Evolutionary conservation across 2,329 filamentous ascomycete genomes (phyloP).

Genomic region (Trichophyton verrucosum): DNA sequence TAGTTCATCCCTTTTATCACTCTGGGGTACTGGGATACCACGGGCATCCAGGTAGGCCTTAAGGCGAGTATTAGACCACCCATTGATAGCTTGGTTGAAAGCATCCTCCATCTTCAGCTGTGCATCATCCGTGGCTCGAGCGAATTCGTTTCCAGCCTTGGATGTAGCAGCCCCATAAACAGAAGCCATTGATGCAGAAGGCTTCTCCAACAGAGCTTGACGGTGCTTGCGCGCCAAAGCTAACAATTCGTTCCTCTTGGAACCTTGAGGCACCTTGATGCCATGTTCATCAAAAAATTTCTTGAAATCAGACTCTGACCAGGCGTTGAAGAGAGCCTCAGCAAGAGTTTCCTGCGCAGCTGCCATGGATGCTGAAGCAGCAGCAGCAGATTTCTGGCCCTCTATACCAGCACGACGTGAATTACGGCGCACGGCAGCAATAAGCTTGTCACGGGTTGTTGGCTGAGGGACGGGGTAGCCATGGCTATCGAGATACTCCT

Average conservation of each 20-base stretch:
- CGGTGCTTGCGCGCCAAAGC: slow-evolving; percentile 83
- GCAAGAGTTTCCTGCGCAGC: slow-evolving; percentile 62
- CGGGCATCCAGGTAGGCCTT: slow-evolving; percentile 69
- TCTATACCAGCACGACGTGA: slow-evolving; percentile 65
- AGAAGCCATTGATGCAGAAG: slow-evolving; percentile 25
- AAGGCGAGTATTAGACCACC: slow-evolving; percentile 64
- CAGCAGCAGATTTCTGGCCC: slow-evolving; percentile 47
- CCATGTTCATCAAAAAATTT: slow-evolving; percentile 85
- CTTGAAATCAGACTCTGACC: slow-evolving; percentile 84
- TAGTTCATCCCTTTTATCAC: slow-evolving; percentile 58
- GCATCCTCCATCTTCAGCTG: slow-evolving; percentile 50
- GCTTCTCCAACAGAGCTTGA: slow-evolving; percentile 40
- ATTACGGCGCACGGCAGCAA: slow-evolving; percentile 83
- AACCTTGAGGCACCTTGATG: slow-evolving; percentile 82
- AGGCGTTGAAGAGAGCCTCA: slow-evolving; percentile 75
- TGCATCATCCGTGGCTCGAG: slow-evolving; percentile 60
- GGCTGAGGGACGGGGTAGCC: slow-evolving; percentile 80
- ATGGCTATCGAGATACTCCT: slow-evolving; percentile 81
- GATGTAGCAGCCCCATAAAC: slow-evolving; percentile 58
- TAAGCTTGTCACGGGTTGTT: slow-evolving; percentile 69
- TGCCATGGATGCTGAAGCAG: slow-evolving; percentile 52
- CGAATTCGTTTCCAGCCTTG: slow-evolving; percentile 62
- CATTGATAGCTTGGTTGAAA: slow-evolving; percentile 49
- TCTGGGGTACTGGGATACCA: slow-evolving; percentile 61
- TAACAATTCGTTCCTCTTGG: slow-evolving; percentile 76